Evolutionary conservation across 768 basidiomycete species (phyloP), one percentile per base, ranked within the genome.

Genomic region (Mycena floridula): DNA sequence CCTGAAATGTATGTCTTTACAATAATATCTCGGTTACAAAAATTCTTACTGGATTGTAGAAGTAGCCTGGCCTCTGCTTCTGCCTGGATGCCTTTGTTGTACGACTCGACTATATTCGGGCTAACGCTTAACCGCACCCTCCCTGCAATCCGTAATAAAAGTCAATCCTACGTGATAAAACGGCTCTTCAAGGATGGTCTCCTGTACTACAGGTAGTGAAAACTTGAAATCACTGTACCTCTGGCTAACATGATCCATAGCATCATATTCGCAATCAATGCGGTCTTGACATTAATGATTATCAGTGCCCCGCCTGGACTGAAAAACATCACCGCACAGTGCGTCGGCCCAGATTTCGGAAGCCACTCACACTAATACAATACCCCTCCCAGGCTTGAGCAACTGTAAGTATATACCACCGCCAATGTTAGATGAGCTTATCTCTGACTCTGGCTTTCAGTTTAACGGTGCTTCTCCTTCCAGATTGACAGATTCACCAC

Each of bases 1-100:
- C 58, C 64, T 6, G 26, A 51, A 6, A 56, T 67, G 68, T 67
- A 43, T 12, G 68, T 60, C n/a, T n/a, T n/a, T n/a, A 22, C 47
- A 43, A 13, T 8, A 21, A 40, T 6, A 15, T 3, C 5, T 6
- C 38, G 15, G 15, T 20, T 6, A 46, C 45, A n/a, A 45, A 3
- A 15, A 18, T 15, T 25, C 25, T 25, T 15, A 42, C 22, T 21
- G 15, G 15, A 25, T 27, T 47, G 47, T 43, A 40, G 18, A 46
- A 46, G 7, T 15, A 4, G 22, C 25, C 37, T 26, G 35, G 21
- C 39, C 30, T 25, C 20, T 22, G 21, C 32, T 15, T 3, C 32
- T 35, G 32, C 32, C 3, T 35, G 32, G 32, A 4, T 12, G 23
- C 27, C 47, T 30, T 50, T 62, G 15, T 24, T 59, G 9, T 62